Conservation (phyloP, 2,329 filamentous ascomycete species). For the Colletotrichum sp. region DNA sequence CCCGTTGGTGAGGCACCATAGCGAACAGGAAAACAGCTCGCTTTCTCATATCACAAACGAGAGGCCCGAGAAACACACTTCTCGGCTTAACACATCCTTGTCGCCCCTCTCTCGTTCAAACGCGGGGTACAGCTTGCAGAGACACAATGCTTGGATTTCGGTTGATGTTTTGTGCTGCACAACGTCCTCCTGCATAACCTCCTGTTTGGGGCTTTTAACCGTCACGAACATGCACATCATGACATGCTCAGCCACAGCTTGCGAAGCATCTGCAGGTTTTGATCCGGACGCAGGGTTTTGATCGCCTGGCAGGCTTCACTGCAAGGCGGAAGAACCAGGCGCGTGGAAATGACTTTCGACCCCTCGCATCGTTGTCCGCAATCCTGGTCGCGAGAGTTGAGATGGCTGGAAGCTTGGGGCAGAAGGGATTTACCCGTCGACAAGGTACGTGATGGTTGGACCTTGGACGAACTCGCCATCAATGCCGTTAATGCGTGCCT, state of each 20-base stretch:
- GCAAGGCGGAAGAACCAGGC: neutral
- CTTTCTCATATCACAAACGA: neutral
- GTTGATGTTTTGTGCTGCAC: neutral
- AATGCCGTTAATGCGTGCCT: neutral
- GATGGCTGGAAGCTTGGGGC: constrained; percentile 12
- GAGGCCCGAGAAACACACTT: neutral
- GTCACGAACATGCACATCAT: neutral
- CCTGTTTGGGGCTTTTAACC: constrained; percentile 11
- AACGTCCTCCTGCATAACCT: neutral
- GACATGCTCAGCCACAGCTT: neutral
- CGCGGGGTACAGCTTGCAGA: constrained; percentile 10
- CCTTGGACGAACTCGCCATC: constrained; percentile 10
- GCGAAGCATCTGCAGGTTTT: neutral
- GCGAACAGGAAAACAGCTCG: neutral
- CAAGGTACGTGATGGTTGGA: neutral
- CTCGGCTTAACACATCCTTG: neutral
- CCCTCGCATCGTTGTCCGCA: neutral
- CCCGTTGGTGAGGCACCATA: neutral
- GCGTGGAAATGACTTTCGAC: neutral
- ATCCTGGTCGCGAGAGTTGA: neutral
- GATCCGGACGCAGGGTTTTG: neutral
- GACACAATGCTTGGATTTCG: neutral
- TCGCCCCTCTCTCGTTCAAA: neutral
- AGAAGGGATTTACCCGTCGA: neutral
- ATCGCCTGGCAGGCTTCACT: neutral